Base-by-base conservation (phyloP, 805 yeast species). In the Kodamaea hsintzibuensis region DNA sequence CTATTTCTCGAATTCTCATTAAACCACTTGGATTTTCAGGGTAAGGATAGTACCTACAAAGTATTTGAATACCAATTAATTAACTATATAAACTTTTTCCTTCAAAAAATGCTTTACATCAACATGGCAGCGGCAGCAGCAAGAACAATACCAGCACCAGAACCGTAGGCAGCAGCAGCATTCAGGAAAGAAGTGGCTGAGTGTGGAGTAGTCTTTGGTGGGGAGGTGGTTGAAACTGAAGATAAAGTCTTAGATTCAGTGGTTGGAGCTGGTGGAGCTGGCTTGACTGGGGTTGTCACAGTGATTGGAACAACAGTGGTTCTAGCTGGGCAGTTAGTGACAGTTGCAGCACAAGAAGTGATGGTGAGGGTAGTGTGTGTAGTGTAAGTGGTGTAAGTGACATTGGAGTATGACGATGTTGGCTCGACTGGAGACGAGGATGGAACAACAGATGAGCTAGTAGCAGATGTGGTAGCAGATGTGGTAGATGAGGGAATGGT, bases 271-370 rank as follows among this genome's bases (percentile, higher is more conserved):
- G 35, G 35, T 30, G 35, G 35, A 30, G 35, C 35, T 48, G 44
- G 38, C 18, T 19, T 19, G 42, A 49, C 27, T 37, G 55, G 47
- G 7, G 52, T 25, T 7, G 57, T 45, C 37, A 55, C 43, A 45
- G 52, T 37, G 19, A 43, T 46, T 44, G 53, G 53, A n/a, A 50
- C 45, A 39, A 19, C 13, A 10, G 50, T 25, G 50, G 55, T 63
- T 65, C 43, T 62, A 61, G 70, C 68, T 55, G 66, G 66, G 44
- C 53, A 60, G 50, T 54, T 63, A 10, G 71, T 45, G 62, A 63
- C 55, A 54, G 68, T 30, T 57, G 62, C 63, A 46, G 59, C 53
- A 63, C 69, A 57, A 54, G 69, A 59, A 57, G 69, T 60, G 65
- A 65, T 51, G 57, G 68, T 59, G 55, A 61, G 59, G 57, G 60